Evolutionary conservation across 495 filamentous ascomycete genomes (phyloP), one percentile per base, ranked within the genome.

Genomic region (Lophiotrema nucula): DNA sequence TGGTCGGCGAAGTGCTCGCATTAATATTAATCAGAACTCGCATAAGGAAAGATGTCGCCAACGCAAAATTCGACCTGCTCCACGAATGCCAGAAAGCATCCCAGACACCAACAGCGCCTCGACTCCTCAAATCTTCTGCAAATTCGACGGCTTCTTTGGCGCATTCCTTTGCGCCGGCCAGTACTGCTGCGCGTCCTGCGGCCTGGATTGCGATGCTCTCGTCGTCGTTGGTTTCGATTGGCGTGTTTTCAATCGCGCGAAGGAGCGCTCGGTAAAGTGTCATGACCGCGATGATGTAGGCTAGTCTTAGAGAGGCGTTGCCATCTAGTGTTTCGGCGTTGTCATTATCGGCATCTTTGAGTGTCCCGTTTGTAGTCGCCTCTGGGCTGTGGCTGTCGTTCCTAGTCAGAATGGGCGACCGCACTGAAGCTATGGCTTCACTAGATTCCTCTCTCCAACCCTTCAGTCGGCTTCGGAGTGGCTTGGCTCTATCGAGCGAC

Each of bases 71-170:
- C 19, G 39, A 13, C 19, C 39, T 6, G 19, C 8, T 10, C 39
- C 39, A 43, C 10, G 39, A 43, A 21, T 43, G 39, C 39, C 39
- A 43, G 39, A 43, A 43, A 19, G 39, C 39, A 19, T 43, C 39
- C 39, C 39, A 43, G 6, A 43, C 39, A 6, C 39, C 39, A 10
- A 16, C 18, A 8, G 39, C 11, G 8, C 39, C 39, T 11, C 39
- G 39, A 16, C 19, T 43, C 19, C 39, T 13, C 19, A 43, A 43
- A 21, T 43, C 39, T 21, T 43, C 39, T 10, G 39, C 39, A 43
- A 43, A 43, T 43, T 43, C 39, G 8, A 43, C 39, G 19, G 39
- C 39, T 43, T 43, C 39, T 16, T 43, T 43, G 11, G 39, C 39
- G 18, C 39, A 43, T 19, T 43, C 39, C 19, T 43, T 43, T 6